phyloP scores from a whole-genome alignment of 306 rosid genomes.

The Albizia julibrissin region DNA sequence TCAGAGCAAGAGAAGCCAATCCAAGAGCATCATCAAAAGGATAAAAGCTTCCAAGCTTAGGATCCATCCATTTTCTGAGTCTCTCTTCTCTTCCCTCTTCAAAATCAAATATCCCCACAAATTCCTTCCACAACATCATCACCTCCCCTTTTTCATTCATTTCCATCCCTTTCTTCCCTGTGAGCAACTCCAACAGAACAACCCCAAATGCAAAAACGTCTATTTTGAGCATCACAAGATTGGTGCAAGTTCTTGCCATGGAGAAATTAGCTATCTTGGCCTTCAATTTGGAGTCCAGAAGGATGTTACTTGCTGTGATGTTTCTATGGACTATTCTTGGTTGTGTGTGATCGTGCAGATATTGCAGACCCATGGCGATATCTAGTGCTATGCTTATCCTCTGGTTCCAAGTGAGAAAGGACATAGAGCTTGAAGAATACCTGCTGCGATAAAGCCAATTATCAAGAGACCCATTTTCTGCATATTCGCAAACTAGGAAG shows the following conservation, averaged over 20 bases:
- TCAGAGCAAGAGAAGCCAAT: not conserved
- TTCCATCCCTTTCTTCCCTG: not conserved
- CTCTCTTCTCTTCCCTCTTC: conserved; percentile 4
- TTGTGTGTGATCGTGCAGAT: conserved; percentile 1
- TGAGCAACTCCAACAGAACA: not conserved
- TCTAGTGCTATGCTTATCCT: conserved; percentile 17
- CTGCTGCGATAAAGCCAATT: not conserved
- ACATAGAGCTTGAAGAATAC: not conserved
- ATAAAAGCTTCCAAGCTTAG: conserved; percentile 20
- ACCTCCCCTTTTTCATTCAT: not conserved
- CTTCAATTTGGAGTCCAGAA: not conserved
- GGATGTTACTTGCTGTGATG: conserved; percentile 16
- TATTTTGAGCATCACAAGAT: conserved; percentile 2
- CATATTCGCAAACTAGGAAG: not conserved
- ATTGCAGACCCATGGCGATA: conserved; percentile 7
- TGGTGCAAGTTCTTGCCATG: conserved; percentile 1
- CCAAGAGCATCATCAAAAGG: conserved; percentile 14
- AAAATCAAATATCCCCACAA: not conserved
- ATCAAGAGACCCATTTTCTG: not conserved
- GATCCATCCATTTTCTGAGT: conserved; percentile 10
- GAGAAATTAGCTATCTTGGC: conserved; percentile 14
- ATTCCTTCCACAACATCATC: conserved; percentile 5
- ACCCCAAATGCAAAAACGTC: not conserved
- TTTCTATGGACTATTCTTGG: conserved; percentile 7
- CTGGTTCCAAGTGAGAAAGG: not conserved